Evolutionary conservation across 1,284 basidiomycete species (phyloP).

Genomic region (Lentinus polychrous): DNA sequence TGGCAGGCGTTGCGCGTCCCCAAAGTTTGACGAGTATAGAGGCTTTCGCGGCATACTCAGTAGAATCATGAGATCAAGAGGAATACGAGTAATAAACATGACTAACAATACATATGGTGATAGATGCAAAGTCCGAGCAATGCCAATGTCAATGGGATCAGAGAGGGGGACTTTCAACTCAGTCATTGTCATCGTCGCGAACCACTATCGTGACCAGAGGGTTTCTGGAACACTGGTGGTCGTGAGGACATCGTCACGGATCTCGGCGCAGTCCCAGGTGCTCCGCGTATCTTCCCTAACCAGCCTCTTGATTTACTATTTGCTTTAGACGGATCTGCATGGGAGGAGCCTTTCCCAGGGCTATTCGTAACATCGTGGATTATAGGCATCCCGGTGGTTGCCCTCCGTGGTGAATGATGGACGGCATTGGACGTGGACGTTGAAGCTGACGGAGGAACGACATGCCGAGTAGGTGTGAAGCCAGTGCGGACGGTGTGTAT

Average conservation of each 20-base stretch:
- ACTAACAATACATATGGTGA: slow-evolving; percentile 14
- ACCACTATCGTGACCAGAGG: slow-evolving; percentile 11
- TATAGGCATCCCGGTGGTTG: slow-evolving; percentile 18
- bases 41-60: no score
- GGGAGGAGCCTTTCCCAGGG: slow-evolving; percentile 33
- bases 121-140: not conserved
- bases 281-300: slow-evolving; percentile 26
- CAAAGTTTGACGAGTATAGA: no score
- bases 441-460: slow-evolving; percentile 21
- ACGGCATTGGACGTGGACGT: slow-evolving; percentile 27
- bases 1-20: no score
- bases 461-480: slow-evolving; percentile 63
- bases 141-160: not conserved
- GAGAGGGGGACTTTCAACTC: not conserved
- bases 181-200: not conserved
- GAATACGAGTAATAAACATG: not conserved
- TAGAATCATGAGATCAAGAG: no score
- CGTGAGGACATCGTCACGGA: slow-evolving; percentile 10
- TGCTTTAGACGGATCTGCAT: slow-evolving; percentile 15
- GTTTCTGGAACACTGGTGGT: slow-evolving; percentile 14
- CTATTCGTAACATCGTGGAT: slow-evolving; percentile 68
- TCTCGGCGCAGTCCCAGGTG: slow-evolving; percentile 9
- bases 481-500: slow-evolving; percentile 52
- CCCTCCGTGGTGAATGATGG: slow-evolving; percentile 21
- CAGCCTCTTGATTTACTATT: slow-evolving; percentile 21